These are phyloP conservation scores for Paracorniculantispora psalliotae DNA, from an alignment of 2,329 filamentous ascomycete species.

Conservation along the genomic window DNA sequence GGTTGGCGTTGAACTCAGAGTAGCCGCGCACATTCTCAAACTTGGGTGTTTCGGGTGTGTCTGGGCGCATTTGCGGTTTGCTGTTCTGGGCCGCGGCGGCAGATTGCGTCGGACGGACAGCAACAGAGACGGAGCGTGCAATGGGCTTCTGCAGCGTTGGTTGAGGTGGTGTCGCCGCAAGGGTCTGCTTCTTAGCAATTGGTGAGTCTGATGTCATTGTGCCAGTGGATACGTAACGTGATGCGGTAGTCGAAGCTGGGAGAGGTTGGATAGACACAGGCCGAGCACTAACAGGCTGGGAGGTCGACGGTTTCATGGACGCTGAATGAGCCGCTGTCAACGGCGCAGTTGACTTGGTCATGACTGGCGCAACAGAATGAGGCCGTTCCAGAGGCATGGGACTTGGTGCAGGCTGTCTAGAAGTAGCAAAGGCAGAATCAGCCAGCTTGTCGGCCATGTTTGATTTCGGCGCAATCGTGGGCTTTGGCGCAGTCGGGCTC, in stretches of 20 bases:
- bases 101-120: not conserved
- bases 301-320: conserved; percentile 25
- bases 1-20: conserved; percentile 30
- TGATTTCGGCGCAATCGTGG: conserved; percentile 51
- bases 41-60: conserved; percentile 2
- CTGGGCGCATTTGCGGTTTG: not conserved
- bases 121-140: not conserved
- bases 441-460: conserved; percentile 71
- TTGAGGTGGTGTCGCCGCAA: conserved; percentile 23
- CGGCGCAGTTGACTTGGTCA: conserved; percentile 14
- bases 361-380: conserved; percentile 28
- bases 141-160: not conserved
- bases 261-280: conserved; percentile 22
- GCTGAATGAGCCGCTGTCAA: conserved; percentile 19
- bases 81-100: not conserved
- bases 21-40: conserved; percentile 13
- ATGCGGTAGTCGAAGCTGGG: conserved; percentile 5
- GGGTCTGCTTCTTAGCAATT: conserved; percentile 46
- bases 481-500: conserved; percentile 43
- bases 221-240: conserved; percentile 54
- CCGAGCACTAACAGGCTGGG: conserved; percentile 28
- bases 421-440: conserved; percentile 70
- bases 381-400: conserved; percentile 16
- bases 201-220: conserved; percentile 70
- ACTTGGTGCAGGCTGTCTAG: not conserved